Evolutionary conservation across 2,329 filamentous ascomycete species (phyloP), one percentile per base, ranked within the genome.

Genomic region (Calycina marina): DNA sequence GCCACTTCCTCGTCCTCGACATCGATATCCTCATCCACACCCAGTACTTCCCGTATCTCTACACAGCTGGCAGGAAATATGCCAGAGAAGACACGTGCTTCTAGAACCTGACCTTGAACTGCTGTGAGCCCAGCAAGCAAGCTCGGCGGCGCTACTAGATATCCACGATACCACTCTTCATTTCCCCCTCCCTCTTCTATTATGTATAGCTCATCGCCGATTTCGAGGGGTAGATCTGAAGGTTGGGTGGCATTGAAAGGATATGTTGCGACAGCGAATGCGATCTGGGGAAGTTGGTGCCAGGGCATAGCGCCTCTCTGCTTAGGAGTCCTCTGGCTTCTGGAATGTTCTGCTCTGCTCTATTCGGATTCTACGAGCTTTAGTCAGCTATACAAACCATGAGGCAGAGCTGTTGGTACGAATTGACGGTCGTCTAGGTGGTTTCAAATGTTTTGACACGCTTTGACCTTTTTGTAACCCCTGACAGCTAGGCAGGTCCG

Each of bases 131-230:
- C 90, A 12, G 90, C 83, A 37, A 98, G 71, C 53, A 98, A 63
- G 46, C 85, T 93, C 13, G 90, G 90, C 32, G 90, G 88, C 41
- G 90, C 85, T 45, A 98, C 80, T 38, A 98, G 69, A 58, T 98
- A 98, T 37, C 90, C 90, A 34, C 90, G 78, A 57, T 88, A 80
- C 92, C 90, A 98, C 54, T 83, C 72, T 49, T 80, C 82, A 58
- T 93, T 74, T 22, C 54, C 58, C 14, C 84, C 79, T 24, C 88
- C 92, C 59, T 96, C 84, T 59, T 96, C 88, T 53, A 98, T 94
- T 45, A 98, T 92, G 61, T 98, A 98, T 43, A 98, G 67, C 60
- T 98, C 90, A 68, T 98, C 90, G 55, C 90, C 90, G 42, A 98
- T 83, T 58, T 98, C 86, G 54, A 98, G 77, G 6, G 92, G 90